A percentile compares a stretch with the other conserved stretches of the same genome.
Conservation (phyloP, 305 asterid species). For the Fraxinus xanthoxyloides region DNA sequence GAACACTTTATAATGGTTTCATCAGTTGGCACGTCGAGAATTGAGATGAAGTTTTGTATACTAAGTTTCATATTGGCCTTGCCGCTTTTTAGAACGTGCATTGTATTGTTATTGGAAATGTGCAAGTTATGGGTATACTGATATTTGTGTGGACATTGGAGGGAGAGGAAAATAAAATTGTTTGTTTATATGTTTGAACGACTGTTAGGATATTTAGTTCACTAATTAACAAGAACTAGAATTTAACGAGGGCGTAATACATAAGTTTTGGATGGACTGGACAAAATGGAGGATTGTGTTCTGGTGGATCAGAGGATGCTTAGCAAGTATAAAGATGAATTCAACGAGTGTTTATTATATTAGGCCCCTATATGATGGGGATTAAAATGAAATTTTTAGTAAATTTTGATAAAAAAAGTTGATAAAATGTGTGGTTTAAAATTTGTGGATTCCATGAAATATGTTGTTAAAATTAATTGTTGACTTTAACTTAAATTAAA, state of each 20-base stretch:
- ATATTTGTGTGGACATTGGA: constrained; percentile 24
- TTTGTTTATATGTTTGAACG: neutral
- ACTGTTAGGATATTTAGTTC: neutral
- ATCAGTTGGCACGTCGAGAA: constrained; percentile 24
- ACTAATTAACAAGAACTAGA: neutral
- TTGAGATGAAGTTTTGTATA: constrained; percentile 34
- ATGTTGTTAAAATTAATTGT: too few species aligned
- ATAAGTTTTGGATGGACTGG: neutral
- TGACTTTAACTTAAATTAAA: too few species aligned
- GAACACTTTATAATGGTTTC: constrained; percentile 12
- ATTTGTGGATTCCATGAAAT: too few species aligned
- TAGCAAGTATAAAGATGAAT: neutral
- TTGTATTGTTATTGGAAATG: constrained; percentile 14
- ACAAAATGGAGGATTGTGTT: neutral
- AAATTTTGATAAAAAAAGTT: too few species aligned
- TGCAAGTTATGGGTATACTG: neutral
- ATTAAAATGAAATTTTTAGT: too few species aligned
- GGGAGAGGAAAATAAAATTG: constrained; percentile 14
- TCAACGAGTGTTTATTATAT: neutral
- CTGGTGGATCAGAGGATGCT: neutral
- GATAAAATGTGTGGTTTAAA: too few species aligned
- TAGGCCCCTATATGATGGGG: too few species aligned
- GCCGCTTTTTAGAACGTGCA: constrained; percentile 19
- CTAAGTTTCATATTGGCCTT: constrained; percentile 22
- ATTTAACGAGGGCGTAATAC: neutral